Evolutionary conservation across 768 basidiomycete genomes (phyloP), one percentile per base, ranked within the genome.

Genomic region (Kwoniella sp.): DNA sequence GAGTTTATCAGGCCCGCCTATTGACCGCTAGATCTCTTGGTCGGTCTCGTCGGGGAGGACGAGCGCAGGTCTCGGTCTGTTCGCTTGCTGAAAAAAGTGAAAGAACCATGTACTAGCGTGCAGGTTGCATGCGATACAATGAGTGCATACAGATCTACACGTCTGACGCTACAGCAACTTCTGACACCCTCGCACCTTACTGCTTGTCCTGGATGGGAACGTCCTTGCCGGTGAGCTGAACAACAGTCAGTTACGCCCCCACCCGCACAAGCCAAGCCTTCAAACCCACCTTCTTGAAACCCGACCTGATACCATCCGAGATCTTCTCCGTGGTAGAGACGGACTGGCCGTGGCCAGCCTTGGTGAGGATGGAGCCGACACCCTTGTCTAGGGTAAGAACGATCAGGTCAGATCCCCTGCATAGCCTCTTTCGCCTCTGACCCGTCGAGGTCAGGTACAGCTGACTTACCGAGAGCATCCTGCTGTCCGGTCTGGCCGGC

Each of bases 291-390:
- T 63, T 63, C 46, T 63, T 59, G 54, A 63, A 56, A 14, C 44
- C 61, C 6, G 49, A 39, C 33, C 61, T 42, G 38, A 63, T n/a
- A 26, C 61, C 61, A 41, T 63, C 61, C 36, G 61, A 63, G 61
- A 63, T 63, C 50, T 63, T 63, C 50, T 63, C 61, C 20, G 61
- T 63, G 34, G 61, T 63, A 25, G 32, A 22, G 31, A 44, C 56
- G 32, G 14, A 31, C 39, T 61, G 60, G 15, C 44, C 43, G 42
- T 61, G 56, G 22, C 60, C 60, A 37, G 51, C 31, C 31, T 57
- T 22, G 20, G 43, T 56, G 26, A 57, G 56, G 26, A 29, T 43
- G 31, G 19, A 33, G 26, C 54, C 52, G 17, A 61, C 60, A 34
- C 60, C 60, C 37, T 53, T 56, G 38, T 56, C 54, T 56, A 39